These are phyloP conservation scores for Hygrocybe coccinea DNA, from an alignment of 768 basidiomycete genomes.

Conservation along the genomic window DNA sequence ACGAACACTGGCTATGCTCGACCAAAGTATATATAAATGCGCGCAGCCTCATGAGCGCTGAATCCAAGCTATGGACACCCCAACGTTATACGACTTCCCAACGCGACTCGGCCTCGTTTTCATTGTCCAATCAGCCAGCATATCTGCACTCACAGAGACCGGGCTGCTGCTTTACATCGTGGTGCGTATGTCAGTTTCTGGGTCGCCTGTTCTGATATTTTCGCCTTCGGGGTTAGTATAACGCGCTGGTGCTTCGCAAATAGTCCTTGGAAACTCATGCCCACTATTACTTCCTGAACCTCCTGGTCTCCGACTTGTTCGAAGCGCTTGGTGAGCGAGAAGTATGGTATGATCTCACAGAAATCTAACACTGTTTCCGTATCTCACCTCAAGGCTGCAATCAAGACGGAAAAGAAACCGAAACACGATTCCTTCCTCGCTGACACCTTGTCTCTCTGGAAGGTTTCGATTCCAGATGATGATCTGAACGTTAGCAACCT, in stretches of 20 bases:
- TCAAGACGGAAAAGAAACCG: too few species aligned
- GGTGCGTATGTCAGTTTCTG: constrained; percentile 13
- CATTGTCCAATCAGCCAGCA: constrained; percentile 26
- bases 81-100: not conserved
- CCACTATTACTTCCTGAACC: constrained; percentile 32
- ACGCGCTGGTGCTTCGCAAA: constrained; percentile 22
- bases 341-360: not conserved
- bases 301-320: constrained; percentile 29
- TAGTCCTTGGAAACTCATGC: constrained; percentile 31
- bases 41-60: too few species aligned
- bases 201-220: not conserved
- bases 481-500: too few species aligned
- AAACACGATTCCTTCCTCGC: too few species aligned
- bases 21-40: too few species aligned
- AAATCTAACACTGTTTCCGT: not conserved
- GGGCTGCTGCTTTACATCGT: constrained; percentile 26
- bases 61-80: not conserved
- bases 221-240: constrained; percentile 18
- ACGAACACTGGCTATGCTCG: too few species aligned
- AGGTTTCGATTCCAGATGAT: too few species aligned
- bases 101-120: constrained; percentile 27
- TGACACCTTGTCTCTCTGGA: too few species aligned
- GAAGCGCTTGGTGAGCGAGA: constrained; percentile 29
- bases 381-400: too few species aligned
- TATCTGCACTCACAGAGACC: constrained; percentile 27